phyloP scores from a whole-genome alignment of 1,284 basidiomycete genomes.

The Tylopilus orsonianus region DNA sequence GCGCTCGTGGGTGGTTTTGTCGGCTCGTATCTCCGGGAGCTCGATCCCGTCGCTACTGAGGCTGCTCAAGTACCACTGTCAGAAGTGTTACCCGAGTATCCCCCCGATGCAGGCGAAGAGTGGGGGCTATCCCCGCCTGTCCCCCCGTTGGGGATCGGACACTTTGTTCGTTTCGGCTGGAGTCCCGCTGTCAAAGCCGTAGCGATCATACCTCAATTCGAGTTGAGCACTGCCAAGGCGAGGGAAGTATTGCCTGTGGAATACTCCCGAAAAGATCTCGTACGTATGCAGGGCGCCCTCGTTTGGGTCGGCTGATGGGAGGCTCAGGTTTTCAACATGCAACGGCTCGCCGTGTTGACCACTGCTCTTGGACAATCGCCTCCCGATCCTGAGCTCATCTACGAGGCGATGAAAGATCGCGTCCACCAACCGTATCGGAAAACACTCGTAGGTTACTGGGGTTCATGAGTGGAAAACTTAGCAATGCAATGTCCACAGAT shows the following conservation, averaged over 20 bases:
- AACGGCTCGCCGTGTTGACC: constrained; percentile 96
- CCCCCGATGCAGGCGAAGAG: constrained; percentile 84
- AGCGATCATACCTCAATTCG: constrained; percentile 94
- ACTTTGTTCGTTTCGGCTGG: constrained; percentile 93
- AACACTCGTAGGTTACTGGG: constrained; percentile 57
- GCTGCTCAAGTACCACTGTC: constrained; percentile 91
- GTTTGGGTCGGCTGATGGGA: constrained; percentile 4
- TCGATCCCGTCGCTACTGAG: constrained; percentile 73
- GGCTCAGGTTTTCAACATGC: constrained; percentile 94
- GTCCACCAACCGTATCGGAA: constrained; percentile 98
- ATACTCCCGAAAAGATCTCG: constrained; percentile 91
- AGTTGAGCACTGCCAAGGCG: constrained; percentile 95
- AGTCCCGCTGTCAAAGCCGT: constrained; percentile 86
- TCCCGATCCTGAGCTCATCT: constrained; percentile 92
- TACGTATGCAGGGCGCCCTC: constrained; percentile 42
- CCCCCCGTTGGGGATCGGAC: constrained; percentile 90
- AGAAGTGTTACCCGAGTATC: constrained; percentile 97
- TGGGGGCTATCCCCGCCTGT: constrained; percentile 90
- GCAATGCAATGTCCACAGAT: constrained; percentile 55
- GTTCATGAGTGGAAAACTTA: background rate
- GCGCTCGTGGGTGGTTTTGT: constrained; percentile 97
- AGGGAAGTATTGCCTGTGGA: constrained; percentile 81
- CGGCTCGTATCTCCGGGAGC: constrained; percentile 93
- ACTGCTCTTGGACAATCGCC: constrained; percentile 90
- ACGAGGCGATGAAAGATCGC: constrained; percentile 99